A percentile compares a stretch with the other conserved stretches of the same genome.
Conservation (phyloP, 441 rosid genomes). For the Macaranga tanarius region DNA sequence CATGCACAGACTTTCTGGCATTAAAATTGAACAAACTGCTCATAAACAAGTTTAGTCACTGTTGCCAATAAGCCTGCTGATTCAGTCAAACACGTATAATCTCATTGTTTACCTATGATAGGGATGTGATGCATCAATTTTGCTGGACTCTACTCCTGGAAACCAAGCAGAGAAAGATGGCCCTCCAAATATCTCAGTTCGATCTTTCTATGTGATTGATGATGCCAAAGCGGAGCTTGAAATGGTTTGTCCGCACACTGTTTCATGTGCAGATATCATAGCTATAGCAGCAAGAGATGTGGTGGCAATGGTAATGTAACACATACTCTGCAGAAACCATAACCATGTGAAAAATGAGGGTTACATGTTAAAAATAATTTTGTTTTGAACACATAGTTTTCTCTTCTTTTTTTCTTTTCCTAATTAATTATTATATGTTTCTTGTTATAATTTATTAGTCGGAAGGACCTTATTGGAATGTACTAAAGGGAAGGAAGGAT, state of each 20-base stretch:
- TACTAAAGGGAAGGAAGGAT: conserved; percentile 71
- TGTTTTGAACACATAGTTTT: neutral
- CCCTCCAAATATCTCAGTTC: conserved; percentile 68
- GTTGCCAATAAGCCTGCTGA: neutral
- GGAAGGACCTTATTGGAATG: conserved; percentile 68
- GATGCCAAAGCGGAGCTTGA: conserved; percentile 70
- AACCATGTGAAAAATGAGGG: neutral
- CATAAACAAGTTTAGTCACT: neutral
- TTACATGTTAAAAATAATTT: neutral
- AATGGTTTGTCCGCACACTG: conserved; percentile 55
- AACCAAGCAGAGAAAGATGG: conserved; percentile 82
- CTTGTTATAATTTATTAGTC: conserved; percentile 36
- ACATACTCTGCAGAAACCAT: neutral
- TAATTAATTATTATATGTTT: neutral
- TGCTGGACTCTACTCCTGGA: conserved; percentile 57
- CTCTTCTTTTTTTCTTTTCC: neutral
- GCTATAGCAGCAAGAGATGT: conserved; percentile 78
- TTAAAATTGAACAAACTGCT: conserved; percentile 2
- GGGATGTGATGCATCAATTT: conserved; percentile 82
- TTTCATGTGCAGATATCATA: conserved; percentile 66
- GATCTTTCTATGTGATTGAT: conserved; percentile 71
- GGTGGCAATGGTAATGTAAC: conserved; percentile 48
- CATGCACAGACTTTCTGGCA: neutral
- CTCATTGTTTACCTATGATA: conserved; percentile 17
- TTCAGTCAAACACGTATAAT: neutral